These are phyloP conservation scores for Henningerozyma blattae DNA, from an alignment of 805 yeast species.

Conservation along the genomic window DNA sequence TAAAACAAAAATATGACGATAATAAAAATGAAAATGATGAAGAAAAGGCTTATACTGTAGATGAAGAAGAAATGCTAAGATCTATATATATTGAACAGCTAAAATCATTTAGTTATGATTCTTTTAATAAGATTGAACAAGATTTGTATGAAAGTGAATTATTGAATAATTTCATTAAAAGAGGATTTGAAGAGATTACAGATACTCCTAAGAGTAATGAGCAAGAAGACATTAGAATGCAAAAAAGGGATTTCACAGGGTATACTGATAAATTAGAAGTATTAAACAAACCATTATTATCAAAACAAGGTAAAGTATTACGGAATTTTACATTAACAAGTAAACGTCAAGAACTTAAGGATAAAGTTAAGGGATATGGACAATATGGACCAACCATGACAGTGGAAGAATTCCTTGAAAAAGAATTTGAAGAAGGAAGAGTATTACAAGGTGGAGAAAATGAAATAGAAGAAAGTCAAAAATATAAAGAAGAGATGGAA, in stretches of 20 bases:
- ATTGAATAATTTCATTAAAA: conserved; percentile 31
- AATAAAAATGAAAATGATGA: conserved; percentile 24
- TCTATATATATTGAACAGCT: conserved; percentile 44
- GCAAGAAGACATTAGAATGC: conserved; percentile 4
- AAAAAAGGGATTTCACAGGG: conserved; percentile 28
- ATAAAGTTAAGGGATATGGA: conserved; percentile 79
- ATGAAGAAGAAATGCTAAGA: conserved; percentile 57
- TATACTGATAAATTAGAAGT: conserved; percentile 57
- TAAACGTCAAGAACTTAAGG: conserved; percentile 41
- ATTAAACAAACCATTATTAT: conserved; percentile 39
- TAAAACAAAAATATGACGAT: conserved; percentile 22
- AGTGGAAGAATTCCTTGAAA: conserved; percentile 80
- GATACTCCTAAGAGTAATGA: conserved; percentile 4
- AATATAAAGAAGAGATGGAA: conserved; percentile 33
- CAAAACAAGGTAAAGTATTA: conserved; percentile 65
- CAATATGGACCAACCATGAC: conserved; percentile 90
- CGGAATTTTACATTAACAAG: conserved; percentile 74
- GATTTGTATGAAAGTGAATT: conserved; percentile 56
- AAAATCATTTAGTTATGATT: conserved; percentile 35
- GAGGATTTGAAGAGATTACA: conserved; percentile 3
- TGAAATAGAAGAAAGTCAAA: conserved; percentile 24
- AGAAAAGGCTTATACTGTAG: conserved; percentile 37
- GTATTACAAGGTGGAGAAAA: conserved; percentile 42
- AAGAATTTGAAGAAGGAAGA: conserved; percentile 78
- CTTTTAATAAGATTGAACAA: conserved; percentile 47